These are phyloP conservation scores for Cotoneaster glaucophyllus DNA, from an alignment of 306 rosid genomes.

Conservation along the genomic window DNA sequence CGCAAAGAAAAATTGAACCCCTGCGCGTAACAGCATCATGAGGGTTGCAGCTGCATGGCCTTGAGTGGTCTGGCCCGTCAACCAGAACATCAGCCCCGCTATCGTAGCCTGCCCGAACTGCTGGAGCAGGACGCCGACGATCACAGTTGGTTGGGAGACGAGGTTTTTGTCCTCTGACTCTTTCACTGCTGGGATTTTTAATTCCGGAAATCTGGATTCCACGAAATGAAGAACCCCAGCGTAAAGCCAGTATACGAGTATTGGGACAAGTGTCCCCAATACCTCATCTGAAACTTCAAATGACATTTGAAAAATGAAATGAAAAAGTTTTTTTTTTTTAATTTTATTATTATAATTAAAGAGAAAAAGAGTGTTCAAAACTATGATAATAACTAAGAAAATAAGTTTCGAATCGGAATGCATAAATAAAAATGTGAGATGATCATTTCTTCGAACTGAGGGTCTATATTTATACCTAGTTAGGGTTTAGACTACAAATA, in stretches of 20 bases:
- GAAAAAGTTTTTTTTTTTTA: too few relatives aligned
- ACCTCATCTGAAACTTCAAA: background rate
- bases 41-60: background rate
- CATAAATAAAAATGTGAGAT: too few relatives aligned
- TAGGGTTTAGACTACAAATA: too few relatives aligned
- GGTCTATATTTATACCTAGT: too few relatives aligned
- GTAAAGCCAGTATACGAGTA: background rate
- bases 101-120: background rate
- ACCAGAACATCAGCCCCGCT: background rate
- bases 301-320: background rate
- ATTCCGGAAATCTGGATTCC: background rate
- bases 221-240: background rate
- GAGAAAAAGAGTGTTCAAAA: too few relatives aligned
- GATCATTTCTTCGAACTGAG: too few relatives aligned
- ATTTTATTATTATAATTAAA: too few relatives aligned
- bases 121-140: background rate
- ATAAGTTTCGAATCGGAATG: too few relatives aligned
- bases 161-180: background rate
- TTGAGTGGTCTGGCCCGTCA: background rate
- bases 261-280: background rate
- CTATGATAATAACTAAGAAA: too few relatives aligned
- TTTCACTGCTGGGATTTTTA: background rate
- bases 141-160: background rate
- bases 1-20: constrained; percentile 47
- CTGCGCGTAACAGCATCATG: background rate